Percentiles rank a stretch among this genome's conserved stretches.
Evolutionary conservation across 2,329 filamentous ascomycete species (phyloP).

Genomic region (Ascochyta viciae-villosae): DNA sequence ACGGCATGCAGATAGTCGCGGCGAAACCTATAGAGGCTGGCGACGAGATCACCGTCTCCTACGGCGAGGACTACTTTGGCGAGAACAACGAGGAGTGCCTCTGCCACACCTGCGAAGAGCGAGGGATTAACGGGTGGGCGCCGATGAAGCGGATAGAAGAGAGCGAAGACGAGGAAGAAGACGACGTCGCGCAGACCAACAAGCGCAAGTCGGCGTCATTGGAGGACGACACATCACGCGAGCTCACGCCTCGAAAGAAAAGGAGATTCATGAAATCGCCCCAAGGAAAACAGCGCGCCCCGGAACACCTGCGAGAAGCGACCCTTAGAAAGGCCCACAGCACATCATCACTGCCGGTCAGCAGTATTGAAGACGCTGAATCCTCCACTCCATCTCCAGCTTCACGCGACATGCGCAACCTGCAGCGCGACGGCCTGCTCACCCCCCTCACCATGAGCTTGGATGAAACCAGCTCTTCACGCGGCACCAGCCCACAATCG

Average conservation of each 20-base stretch:
- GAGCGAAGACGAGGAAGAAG: slow-evolving; percentile 43
- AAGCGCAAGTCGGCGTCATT: slow-evolving; percentile 38
- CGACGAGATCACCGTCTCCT: slow-evolving; percentile 96
- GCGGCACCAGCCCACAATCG: slow-evolving; percentile 40
- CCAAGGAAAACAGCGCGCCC: slow-evolving; percentile 18
- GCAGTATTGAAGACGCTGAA: slow-evolving; percentile 42
- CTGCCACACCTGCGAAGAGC: slow-evolving; percentile 83
- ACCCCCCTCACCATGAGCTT: slow-evolving; percentile 37
- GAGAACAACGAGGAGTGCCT: slow-evolving; percentile 94
- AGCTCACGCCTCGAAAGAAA: slow-evolving; percentile 25
- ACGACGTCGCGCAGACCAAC: slow-evolving; percentile 23
- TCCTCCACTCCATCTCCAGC: slow-evolving; percentile 24
- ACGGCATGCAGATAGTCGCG: slow-evolving; percentile 91
- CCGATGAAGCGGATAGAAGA: slow-evolving; percentile 50
- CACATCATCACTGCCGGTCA: slow-evolving; percentile 40
- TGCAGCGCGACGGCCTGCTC: slow-evolving; percentile 43
- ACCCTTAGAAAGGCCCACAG: slow-evolving; percentile 44
- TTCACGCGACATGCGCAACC: slow-evolving; percentile 30
- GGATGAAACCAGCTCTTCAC: slow-evolving; percentile 38
- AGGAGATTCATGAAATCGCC: slow-evolving; percentile 18
- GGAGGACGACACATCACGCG: slow-evolving; percentile 19
- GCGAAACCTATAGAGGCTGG: slow-evolving; percentile 81
- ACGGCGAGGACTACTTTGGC: slow-evolving; percentile 95
- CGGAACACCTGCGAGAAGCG: slow-evolving; percentile 30
- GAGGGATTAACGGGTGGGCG: slow-evolving; percentile 82